A percentile compares a stretch with the other conserved stretches of the same genome.
Evolutionary conservation across 768 basidiomycete genomes (phyloP).

Genomic region (Phanerodontia chrysosporium): DNA sequence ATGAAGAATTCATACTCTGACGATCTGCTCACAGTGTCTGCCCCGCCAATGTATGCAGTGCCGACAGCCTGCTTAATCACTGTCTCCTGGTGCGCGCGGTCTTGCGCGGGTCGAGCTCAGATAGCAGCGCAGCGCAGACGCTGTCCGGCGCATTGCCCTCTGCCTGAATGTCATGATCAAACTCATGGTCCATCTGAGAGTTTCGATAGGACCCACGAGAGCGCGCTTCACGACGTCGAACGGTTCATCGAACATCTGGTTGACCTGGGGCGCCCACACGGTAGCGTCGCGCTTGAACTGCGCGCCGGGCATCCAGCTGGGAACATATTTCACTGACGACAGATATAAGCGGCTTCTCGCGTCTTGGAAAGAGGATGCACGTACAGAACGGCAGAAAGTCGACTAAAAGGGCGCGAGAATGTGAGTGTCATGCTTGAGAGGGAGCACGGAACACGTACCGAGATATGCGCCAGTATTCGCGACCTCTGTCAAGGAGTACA

Average conservation of each 20-base stretch:
- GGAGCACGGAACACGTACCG: slow-evolving; percentile 11
- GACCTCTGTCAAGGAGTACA: slow-evolving; percentile 1
- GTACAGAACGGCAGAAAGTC: slow-evolving; percentile 6
- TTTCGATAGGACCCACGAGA: not conserved
- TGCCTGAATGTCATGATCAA: not conserved
- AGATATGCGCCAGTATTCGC: slow-evolving; percentile 14
- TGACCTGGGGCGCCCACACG: slow-evolving; percentile 1
- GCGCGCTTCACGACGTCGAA: slow-evolving; percentile 12
- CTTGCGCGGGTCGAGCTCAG: not conserved
- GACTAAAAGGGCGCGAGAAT: slow-evolving; percentile 6
- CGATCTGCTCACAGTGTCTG: not conserved
- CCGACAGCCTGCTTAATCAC: not conserved
- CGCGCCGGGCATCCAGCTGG: slow-evolving; percentile 21
- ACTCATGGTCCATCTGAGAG: not conserved
- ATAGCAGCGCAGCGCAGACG: not conserved
- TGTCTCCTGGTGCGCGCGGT: not conserved
- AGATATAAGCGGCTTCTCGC: not conserved
- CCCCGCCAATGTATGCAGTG: not conserved
- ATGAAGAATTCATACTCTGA: not conserved
- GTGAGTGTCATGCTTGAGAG: not conserved
- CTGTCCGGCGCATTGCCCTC: not conserved
- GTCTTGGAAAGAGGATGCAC: not conserved
- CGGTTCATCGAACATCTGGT: slow-evolving; percentile 9
- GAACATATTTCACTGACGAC: slow-evolving; percentile 19
- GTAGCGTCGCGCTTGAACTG: slow-evolving; percentile 13